These are phyloP conservation scores for Ascochyta rabiei DNA, from an alignment of 2,329 filamentous ascomycete genomes.

Conservation along the genomic window DNA sequence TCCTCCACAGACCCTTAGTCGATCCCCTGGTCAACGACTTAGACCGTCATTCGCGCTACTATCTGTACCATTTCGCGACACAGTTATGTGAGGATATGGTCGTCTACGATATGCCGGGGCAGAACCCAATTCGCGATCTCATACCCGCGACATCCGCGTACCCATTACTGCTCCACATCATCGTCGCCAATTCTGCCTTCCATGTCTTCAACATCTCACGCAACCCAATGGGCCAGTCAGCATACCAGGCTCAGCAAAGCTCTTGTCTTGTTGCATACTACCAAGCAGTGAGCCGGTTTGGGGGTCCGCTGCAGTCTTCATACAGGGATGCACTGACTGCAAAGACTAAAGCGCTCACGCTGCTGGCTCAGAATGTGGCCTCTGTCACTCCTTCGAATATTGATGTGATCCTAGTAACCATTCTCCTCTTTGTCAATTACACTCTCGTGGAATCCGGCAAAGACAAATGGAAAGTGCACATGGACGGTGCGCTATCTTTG, in stretches of 20 bases:
- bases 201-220: constrained; percentile 52
- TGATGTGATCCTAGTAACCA: constrained; percentile 54
- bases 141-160: constrained; percentile 53
- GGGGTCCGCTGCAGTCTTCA: constrained; percentile 38
- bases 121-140: constrained; percentile 58
- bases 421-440: constrained; percentile 57
- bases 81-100: constrained; percentile 62
- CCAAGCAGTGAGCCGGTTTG: constrained; percentile 49
- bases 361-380: constrained; percentile 46
- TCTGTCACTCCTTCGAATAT: constrained; percentile 39
- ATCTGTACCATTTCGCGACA: constrained; percentile 56
- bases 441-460: constrained; percentile 59
- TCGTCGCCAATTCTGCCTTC: constrained; percentile 56
- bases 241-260: constrained; percentile 40
- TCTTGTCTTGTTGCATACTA: constrained; percentile 43
- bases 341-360: constrained; percentile 55
- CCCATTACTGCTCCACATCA: constrained; percentile 54
- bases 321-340: constrained; percentile 51
- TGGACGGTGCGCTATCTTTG: constrained; percentile 58
- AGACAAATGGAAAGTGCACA: constrained; percentile 59
- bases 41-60: constrained; percentile 53
- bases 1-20: constrained; percentile 52
- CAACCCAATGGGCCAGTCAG: constrained; percentile 43
- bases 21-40: constrained; percentile 65
- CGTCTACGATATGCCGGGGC: constrained; percentile 53